Evolutionary conservation across 345 rosid genomes (phyloP).

Genomic region (Pistacia atlantica): DNA sequence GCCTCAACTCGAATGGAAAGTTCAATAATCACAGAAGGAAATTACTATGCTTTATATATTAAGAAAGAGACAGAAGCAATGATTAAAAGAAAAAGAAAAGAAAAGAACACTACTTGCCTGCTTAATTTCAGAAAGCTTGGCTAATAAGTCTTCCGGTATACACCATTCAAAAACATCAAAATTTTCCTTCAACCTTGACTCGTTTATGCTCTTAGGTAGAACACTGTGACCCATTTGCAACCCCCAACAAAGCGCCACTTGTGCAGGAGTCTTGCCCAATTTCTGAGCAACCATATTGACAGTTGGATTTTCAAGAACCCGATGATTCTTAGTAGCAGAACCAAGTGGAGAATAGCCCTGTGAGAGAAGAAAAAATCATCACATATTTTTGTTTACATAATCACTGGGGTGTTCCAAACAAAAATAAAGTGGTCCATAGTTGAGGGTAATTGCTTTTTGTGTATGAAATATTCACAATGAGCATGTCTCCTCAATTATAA

Average conservation of each 20-base stretch:
- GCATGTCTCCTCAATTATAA: not conserved
- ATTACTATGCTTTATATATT: not conserved
- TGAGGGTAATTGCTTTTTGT: not conserved
- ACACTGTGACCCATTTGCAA: conserved; percentile 53
- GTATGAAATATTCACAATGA: not conserved
- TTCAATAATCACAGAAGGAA: not conserved
- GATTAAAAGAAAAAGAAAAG: not conserved
- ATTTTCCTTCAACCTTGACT: conserved; percentile 47
- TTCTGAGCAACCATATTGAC: conserved; percentile 36
- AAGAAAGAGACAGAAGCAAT: not conserved
- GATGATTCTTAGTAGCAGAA: conserved; percentile 19
- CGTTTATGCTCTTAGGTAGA: conserved; percentile 45
- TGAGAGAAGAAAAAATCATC: conserved; percentile 6
- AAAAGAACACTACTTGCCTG: conserved; percentile 41
- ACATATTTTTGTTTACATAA: not conserved
- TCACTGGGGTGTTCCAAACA: not conserved
- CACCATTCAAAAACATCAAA: conserved; percentile 30
- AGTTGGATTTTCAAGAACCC: conserved; percentile 41
- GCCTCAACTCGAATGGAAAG: too few species aligned
- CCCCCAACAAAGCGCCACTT: conserved; percentile 57
- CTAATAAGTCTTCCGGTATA: conserved; percentile 29
- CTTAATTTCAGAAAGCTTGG: conserved; percentile 38
- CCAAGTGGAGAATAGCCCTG: conserved; percentile 56
- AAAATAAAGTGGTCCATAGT: not conserved
- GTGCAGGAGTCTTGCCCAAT: conserved; percentile 45